phyloP scores from a whole-genome alignment of 768 basidiomycete genomes.

The Boletus pseudopeckii region DNA sequence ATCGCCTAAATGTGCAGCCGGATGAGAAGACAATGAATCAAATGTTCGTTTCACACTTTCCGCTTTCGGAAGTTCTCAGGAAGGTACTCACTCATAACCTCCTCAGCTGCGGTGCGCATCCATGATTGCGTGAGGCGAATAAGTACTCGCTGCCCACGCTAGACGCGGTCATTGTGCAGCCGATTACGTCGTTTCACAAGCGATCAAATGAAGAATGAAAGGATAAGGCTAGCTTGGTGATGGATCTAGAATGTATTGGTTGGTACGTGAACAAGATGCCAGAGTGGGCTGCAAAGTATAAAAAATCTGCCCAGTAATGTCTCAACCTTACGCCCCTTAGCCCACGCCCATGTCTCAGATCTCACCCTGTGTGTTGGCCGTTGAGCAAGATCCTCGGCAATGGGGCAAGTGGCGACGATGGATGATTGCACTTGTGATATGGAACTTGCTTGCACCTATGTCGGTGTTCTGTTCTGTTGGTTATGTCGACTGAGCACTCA shows the following conservation, averaged over 20 bases:
- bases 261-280: constrained; percentile 2
- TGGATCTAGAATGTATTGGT: neutral
- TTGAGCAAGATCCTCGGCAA: constrained; percentile 23
- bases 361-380: constrained; percentile 11
- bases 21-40: too few relatives aligned
- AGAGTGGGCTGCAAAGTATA: neutral
- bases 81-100: too few relatives aligned
- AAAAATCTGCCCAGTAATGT: neutral
- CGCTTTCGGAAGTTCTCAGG: too few relatives aligned
- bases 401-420: constrained; percentile 21
- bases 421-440: constrained; percentile 24
- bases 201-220: neutral
- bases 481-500: constrained; percentile 5
- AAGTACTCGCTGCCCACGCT: neutral
- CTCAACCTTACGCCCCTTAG: neutral
- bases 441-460: constrained; percentile 28
- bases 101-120: too few relatives aligned
- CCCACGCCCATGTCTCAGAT: constrained; percentile 8
- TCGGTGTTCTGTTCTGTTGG: constrained; percentile 9
- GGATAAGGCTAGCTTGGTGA: neutral
- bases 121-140: neutral
- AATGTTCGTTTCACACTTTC: too few relatives aligned
- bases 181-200: constrained; percentile 12
- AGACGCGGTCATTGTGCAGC: neutral
- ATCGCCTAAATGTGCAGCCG: too few relatives aligned